These are phyloP conservation scores for Plectosphaerella sp. DNA, from an alignment of 2,329 filamentous ascomycete genomes.

Conservation along the genomic window DNA sequence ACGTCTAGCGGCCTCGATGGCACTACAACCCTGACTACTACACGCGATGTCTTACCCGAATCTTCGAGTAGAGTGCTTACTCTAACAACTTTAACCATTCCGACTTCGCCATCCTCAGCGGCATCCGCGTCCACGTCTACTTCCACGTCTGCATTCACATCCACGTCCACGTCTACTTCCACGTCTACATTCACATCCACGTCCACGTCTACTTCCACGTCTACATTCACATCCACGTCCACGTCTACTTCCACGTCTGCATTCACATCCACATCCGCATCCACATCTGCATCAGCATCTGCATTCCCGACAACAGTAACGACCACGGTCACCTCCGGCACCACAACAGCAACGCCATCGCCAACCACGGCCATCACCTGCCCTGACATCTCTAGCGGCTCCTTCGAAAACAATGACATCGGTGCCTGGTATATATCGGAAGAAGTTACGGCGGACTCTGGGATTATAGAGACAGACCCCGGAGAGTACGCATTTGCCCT, in stretches of 20 bases:
- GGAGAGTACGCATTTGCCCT: slow-evolving; percentile 7
- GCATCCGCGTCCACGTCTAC: background rate
- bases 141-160: too few species aligned
- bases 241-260: background rate
- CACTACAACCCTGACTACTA: background rate
- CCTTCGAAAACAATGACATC: slow-evolving; percentile 2
- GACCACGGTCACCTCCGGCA: background rate
- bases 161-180: too few species aligned
- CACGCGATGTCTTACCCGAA: background rate
- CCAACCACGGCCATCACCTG: slow-evolving; percentile 1
- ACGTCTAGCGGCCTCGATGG: background rate
- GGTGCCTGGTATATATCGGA: slow-evolving; percentile 10
- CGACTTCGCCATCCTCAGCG: background rate
- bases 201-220: too few species aligned
- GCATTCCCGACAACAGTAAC: too few species aligned
- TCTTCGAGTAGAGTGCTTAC: background rate
- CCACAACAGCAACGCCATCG: background rate
- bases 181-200: too few species aligned
- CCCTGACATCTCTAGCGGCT: slow-evolving; percentile 3
- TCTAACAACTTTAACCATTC: background rate
- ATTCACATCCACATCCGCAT: background rate
- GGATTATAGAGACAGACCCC: background rate
- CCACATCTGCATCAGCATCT: too few species aligned
- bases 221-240: too few species aligned
- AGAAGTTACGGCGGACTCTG: slow-evolving; percentile 7